phyloP scores from a whole-genome alignment of 2,329 filamentous ascomycete species.

The Neonectria ditissima region DNA sequence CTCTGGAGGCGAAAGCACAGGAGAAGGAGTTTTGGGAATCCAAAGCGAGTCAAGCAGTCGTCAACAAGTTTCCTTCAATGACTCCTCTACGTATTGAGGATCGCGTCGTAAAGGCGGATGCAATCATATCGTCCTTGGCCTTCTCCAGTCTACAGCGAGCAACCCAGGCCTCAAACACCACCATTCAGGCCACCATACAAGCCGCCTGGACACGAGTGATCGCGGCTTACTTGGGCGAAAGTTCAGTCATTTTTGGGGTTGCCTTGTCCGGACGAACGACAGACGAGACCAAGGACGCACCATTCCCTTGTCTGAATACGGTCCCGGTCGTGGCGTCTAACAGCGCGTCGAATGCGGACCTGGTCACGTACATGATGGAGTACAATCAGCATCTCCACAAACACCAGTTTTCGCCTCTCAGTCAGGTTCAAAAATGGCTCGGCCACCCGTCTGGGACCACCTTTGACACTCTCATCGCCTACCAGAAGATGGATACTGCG shows the following conservation, averaged over 20 bases:
- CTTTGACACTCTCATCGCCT: conserved; percentile 89
- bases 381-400: conserved; percentile 74
- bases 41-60: conserved; percentile 62
- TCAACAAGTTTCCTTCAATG: conserved; percentile 82
- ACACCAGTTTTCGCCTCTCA: conserved; percentile 78
- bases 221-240: conserved; percentile 81
- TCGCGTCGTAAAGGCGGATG: conserved; percentile 51
- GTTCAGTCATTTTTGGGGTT: conserved; percentile 79
- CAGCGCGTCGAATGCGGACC: conserved; percentile 62
- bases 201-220: conserved; percentile 83
- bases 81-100: conserved; percentile 67
- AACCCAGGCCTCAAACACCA: conserved; percentile 71
- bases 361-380: conserved; percentile 73
- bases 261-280: conserved; percentile 81
- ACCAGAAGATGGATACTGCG: conserved; percentile 70
- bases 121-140: conserved; percentile 50
- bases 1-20: conserved; percentile 44
- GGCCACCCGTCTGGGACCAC: conserved; percentile 72
- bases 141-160: conserved; percentile 63
- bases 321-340: conserved; percentile 77
- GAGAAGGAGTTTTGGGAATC: conserved; percentile 72
- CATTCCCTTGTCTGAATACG: conserved; percentile 86
- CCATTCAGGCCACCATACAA: conserved; percentile 80
- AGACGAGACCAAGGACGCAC: conserved; percentile 67
- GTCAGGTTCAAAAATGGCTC: conserved; percentile 78